phyloP scores from a whole-genome alignment of 164 flowering plant species.

The Litsea cubeba region DNA sequence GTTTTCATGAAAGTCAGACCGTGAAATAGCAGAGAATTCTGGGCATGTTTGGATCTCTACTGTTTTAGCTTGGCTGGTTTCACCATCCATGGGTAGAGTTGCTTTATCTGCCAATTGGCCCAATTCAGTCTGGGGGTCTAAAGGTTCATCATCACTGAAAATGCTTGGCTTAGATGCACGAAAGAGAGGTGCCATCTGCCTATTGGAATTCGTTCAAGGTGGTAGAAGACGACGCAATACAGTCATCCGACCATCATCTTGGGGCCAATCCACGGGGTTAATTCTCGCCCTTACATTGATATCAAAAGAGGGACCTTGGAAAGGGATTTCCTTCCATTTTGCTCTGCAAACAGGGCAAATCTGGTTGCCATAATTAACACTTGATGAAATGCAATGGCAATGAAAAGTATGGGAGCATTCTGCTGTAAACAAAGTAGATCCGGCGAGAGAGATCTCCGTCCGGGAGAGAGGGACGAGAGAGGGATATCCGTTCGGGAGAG shows the following conservation, averaged over 20 bases:
- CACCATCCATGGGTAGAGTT: constrained; percentile 3
- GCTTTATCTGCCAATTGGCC: constrained; percentile 7
- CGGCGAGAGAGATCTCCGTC: too few relatives aligned
- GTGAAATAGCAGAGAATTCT: constrained; percentile 69
- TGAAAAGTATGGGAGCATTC: constrained; percentile 95
- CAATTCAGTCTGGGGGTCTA: constrained; percentile 28
- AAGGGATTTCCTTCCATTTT: constrained; percentile 91
- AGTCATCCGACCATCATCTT: constrained; percentile 45
- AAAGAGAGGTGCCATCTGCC: constrained; percentile 35
- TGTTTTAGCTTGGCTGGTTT: constrained; percentile 9
- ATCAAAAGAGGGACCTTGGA: constrained; percentile 44
- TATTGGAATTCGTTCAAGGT: constrained; percentile 32
- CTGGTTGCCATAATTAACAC: constrained; percentile 86
- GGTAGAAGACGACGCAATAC: constrained; percentile 44
- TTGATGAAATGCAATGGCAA: constrained; percentile 86
- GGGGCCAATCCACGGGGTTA: constrained; percentile 39
- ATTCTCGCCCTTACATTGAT: constrained; percentile 37
- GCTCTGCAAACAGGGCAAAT: constrained; percentile 91
- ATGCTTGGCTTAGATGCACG: constrained; percentile 57
- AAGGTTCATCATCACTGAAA: constrained; percentile 70
- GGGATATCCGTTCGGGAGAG: too few relatives aligned
- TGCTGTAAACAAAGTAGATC: constrained; percentile 92
- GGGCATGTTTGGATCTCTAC: constrained; percentile 58
- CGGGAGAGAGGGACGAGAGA: too few relatives aligned
- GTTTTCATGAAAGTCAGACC: constrained; percentile 35